Conservation (phyloP, 2,329 filamentous ascomycete genomes). For the Aspergillus phoenicis region DNA sequence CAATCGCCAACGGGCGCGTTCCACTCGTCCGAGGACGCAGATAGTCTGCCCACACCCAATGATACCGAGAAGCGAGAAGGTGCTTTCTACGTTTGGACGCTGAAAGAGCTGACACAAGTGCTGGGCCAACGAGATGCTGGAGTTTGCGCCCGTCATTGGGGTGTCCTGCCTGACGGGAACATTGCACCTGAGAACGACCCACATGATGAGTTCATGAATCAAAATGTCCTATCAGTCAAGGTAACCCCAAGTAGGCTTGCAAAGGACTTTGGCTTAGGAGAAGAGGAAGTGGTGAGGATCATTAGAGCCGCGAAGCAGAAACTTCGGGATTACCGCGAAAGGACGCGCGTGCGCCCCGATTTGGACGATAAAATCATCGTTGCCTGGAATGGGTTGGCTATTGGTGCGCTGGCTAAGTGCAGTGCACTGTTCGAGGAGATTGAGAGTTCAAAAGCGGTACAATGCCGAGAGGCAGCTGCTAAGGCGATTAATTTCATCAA, state of each 20-base stretch:
- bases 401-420: slow-evolving; percentile 77
- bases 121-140: slow-evolving; percentile 69
- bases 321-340: slow-evolving; percentile 71
- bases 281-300: slow-evolving; percentile 67
- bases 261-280: slow-evolving; percentile 71
- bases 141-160: slow-evolving; percentile 81
- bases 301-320: slow-evolving; percentile 68
- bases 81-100: slow-evolving; percentile 92
- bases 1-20: slow-evolving; percentile 72
- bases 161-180: slow-evolving; percentile 81
- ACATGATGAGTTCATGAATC: slow-evolving; percentile 91
- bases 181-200: slow-evolving; percentile 79
- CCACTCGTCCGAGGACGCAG: slow-evolving; percentile 85
- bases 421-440: slow-evolving; percentile 67
- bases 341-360: slow-evolving; percentile 72
- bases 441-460: slow-evolving; percentile 58
- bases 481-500: slow-evolving; percentile 73
- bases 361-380: slow-evolving; percentile 88
- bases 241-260: slow-evolving; percentile 70
- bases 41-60: slow-evolving; percentile 73
- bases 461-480: slow-evolving; percentile 67
- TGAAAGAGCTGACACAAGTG: slow-evolving; percentile 79
- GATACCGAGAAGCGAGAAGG: slow-evolving; percentile 85
- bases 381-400: slow-evolving; percentile 85
- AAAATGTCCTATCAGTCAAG: slow-evolving; percentile 80